Percentiles rank a stretch among this genome's conserved stretches.
Evolutionary conservation across 495 filamentous ascomycete species (phyloP).

Genomic region (Aspergillus conjunctus): DNA sequence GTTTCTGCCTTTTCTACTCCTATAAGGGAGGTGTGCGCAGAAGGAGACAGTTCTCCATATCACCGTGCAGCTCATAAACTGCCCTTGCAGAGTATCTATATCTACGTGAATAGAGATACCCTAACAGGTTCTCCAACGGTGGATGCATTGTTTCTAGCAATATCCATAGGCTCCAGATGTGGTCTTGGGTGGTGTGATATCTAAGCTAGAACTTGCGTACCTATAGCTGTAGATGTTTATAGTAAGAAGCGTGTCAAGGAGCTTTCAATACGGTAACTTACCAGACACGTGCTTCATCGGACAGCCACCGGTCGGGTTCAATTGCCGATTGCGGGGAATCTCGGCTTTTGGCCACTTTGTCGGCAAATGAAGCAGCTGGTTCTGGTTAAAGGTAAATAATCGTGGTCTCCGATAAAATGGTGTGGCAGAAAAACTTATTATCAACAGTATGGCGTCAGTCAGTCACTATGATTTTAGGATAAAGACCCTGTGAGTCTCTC

Average conservation of each 20-base stretch:
- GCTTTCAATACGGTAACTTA: constrained; percentile 12
- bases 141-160: background rate
- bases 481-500: too few relatives aligned
- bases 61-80: too few relatives aligned
- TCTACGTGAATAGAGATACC: too few relatives aligned
- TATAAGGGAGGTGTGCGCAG: too few relatives aligned
- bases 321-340: constrained; percentile 36
- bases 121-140: too few relatives aligned
- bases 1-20: too few relatives aligned
- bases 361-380: constrained; percentile 24
- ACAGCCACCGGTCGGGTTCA: constrained; percentile 16
- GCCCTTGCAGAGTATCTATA: too few relatives aligned
- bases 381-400: background rate
- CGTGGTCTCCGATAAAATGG: too few relatives aligned
- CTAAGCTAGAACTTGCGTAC: background rate
- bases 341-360: constrained; percentile 21
- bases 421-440: too few relatives aligned
- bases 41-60: too few relatives aligned
- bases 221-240: constrained; percentile 10
- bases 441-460: too few relatives aligned
- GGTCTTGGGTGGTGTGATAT: background rate
- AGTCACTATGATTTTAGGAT: too few relatives aligned
- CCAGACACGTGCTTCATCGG: constrained; percentile 8
- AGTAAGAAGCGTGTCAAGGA: background rate
- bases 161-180: background rate